These are phyloP conservation scores for Adansonia madagascariensis DNA, from an alignment of 441 rosid genomes.

Conservation along the genomic window DNA sequence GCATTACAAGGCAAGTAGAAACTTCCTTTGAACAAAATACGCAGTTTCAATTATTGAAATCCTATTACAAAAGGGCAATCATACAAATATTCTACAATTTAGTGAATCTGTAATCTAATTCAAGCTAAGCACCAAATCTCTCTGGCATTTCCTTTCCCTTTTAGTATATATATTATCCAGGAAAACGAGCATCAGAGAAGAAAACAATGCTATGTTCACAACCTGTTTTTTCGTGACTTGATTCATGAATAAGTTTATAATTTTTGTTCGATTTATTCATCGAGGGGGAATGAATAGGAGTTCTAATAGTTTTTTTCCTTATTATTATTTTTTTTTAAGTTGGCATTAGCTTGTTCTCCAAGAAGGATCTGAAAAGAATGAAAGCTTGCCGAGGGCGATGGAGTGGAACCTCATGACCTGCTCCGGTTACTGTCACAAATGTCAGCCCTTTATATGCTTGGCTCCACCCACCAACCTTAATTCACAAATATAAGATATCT, in stretches of 20 bases:
- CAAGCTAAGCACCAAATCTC: background rate
- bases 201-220: too few species aligned
- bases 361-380: conserved; percentile 79
- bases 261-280: too few species aligned
- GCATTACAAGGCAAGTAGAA: too few species aligned
- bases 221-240: too few species aligned
- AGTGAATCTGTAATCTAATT: too few species aligned
- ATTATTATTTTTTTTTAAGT: background rate
- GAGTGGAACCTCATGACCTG: conserved; percentile 90
- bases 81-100: conserved; percentile 17
- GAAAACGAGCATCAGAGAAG: too few species aligned
- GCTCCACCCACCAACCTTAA: conserved; percentile 95
- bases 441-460: conserved; percentile 85
- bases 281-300: too few species aligned
- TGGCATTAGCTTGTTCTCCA: conserved; percentile 74
- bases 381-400: conserved; percentile 78
- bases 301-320: too few species aligned
- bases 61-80: conserved; percentile 28
- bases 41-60: conserved; percentile 26
- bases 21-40: background rate
- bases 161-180: background rate
- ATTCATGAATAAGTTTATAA: too few species aligned
- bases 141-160: background rate
- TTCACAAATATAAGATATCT: background rate
- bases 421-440: conserved; percentile 77